Conservation (phyloP, 139 green algal genomes). For the Tetradesmus obliquus region DNA sequence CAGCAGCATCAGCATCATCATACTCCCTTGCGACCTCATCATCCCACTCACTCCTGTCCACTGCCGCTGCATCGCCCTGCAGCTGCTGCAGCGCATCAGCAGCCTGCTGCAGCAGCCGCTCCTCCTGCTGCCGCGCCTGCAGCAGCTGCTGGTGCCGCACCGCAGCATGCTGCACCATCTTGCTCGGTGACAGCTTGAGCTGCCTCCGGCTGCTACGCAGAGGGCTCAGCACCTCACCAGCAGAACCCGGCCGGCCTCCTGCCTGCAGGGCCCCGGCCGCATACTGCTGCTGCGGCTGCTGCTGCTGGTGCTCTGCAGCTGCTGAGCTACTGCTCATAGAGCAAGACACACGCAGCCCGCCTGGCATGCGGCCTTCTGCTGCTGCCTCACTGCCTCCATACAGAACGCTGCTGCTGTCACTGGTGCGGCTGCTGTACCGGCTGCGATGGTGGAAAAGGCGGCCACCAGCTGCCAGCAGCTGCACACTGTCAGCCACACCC, state of each 20-base stretch:
- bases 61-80: neutral
- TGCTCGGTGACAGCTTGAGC: neutral
- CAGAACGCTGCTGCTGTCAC: neutral
- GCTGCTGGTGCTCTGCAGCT: neutral
- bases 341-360: neutral
- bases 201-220: constrained; percentile 4
- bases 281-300: neutral
- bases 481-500: neutral
- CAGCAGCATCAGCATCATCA: constrained; percentile 8
- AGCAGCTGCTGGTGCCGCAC: neutral
- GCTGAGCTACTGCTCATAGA: neutral
- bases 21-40: neutral
- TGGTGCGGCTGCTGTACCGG: neutral
- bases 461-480: neutral
- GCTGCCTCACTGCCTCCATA: neutral
- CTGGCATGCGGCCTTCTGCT: neutral
- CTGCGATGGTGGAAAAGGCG: neutral
- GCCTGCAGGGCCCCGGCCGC: neutral
- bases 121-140: neutral
- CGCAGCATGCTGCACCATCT: neutral
- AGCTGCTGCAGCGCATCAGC: constrained; percentile 8
- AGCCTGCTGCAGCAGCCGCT: constrained; percentile 8
- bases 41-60: neutral
- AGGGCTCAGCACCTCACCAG: neutral
- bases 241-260: neutral